Evolutionary conservation across 2,329 filamentous ascomycete genomes (phyloP), one percentile per base, ranked within the genome.

Genomic region (Colletotrichum agaves): DNA sequence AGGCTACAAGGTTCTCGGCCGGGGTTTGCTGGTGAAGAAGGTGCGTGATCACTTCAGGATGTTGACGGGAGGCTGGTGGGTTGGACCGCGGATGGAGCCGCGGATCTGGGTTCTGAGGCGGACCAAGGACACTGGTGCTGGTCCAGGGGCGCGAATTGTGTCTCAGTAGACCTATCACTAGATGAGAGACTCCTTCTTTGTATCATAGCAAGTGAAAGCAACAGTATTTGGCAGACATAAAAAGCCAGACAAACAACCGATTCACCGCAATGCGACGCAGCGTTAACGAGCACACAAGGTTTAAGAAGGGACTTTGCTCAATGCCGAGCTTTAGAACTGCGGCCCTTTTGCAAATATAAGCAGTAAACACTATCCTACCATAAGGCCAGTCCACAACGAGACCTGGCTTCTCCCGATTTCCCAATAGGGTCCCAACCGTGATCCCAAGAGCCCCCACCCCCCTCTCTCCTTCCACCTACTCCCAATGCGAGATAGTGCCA

Each of bases 21-120:
- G 79, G 37, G 87, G 83, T 1, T 77, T 76, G 37, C 53, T 75
- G 0, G 74, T 87, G 15, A 78, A 75, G 33, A 71, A 71, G 27
- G 59, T 83, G 37, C 82, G 82, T 64, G 76, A 81, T 5, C 53
- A 69, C 2, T 81, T 87, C 6, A 83, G 84, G 67, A 69, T 68
- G 27, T 67, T 78, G 5, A 89, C 87, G 0, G 83, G 87, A 2
- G 89, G 89, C 0, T 90, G 87, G 86, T 91, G 89, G 88, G 71
- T 87, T 71, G 89, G 89, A 0, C 88, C 88, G 23, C 81, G 83
- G 70, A 89, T 90, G 86, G 81, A 81, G 69, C 86, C 87, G 5
- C 79, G 81, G 58, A 82, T 90, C 47, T 77, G 82, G 71, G 81
- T 90, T 17, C 73, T 89, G 74, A 82, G 77, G 69, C 75, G 76